Base-by-base conservation (phyloP, 768 basidiomycete species). In the Serendipita sp. region DNA sequence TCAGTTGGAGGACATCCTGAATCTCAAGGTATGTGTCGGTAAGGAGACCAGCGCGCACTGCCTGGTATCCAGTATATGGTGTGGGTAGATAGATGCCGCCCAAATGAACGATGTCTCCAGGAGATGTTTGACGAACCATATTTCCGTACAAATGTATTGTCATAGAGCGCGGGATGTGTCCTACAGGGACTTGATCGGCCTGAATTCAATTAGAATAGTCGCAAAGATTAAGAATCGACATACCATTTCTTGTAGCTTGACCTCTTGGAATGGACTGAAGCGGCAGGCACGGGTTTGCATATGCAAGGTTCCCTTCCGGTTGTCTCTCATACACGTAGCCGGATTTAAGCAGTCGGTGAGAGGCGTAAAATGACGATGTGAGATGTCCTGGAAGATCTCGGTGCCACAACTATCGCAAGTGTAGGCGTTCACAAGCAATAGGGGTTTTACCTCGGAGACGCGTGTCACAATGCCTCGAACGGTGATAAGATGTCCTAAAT, bases 141-240 rank as follows among this genome's bases (percentile, higher is more conserved):
- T 81, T 86, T 28, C 96, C 96, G 68, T 91, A 85, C 38, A 97
- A 79, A 72, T 99, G 93, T n/a, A 96, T 74, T 0, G 93, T 93
- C 96, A 97, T 98, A 2, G 94, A 93, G 45, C 96, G 86, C 28
- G 96, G 96, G 65, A 99, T 99, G 73, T 99, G 96, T 3, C 96
- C 96, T 54, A 99, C 95, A 28, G 96, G 96, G 0, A 99, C 96
- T 85, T 99, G 96, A 71, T 98, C 95, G 30, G 95, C 89, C 92
- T 92, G 69, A 0, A 65, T 45, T n/a, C 58, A 58, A 11, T 41
- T n/a, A 65, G 56, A 15, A 1, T 32, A 58, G 18, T 45, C 70
- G 24, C 54, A 45, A 65, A 53, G 51, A 56, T 2, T 54, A 64
- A 48, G 64, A 64, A 7, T 16, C 24, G 30, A 70, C 79, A 67